Evolutionary conservation across 2,329 filamentous ascomycete species (phyloP), one percentile per base, ranked within the genome.

Genomic region (Colletotrichum siamense): DNA sequence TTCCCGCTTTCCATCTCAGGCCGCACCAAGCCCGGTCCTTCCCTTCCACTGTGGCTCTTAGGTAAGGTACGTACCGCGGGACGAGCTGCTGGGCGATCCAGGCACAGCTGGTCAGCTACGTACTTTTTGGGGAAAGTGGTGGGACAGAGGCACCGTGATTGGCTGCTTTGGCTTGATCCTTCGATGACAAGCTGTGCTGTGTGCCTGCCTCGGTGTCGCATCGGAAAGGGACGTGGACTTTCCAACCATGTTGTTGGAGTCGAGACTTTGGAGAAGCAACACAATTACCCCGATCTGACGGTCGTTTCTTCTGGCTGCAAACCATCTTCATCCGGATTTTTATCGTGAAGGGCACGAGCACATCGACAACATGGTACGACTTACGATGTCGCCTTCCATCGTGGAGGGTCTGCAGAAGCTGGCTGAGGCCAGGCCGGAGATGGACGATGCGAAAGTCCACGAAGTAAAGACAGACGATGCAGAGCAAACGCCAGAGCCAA

Each of bases 361-460:
- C 49, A 75, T 55, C 73, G 26, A 73, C 65, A 32, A 6, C 4
- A 96, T 96, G 95, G 94, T 96, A 22, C 88, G 94, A 59, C 91
- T 97, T 57, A 95, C 93, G n/a, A 94, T 95, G 88, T 96, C 94
- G 6, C 83, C 90, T 79, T 87, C 91, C 79, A 91, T 95, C 34
- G 91, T 93, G 85, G 91, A 92, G 82, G 93, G 90, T 1, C 81
- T 96, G 13, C 80, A 87, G 18, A 83, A 80, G 75, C 77, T 86
- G 16, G 83, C 83, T 34, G 76, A 81, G 52, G 49, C 22, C 77
- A 62, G 15, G 72, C 34, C 44, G 55, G 67, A 79, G 70, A 61
- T 24, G 34, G 79, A 39, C 4, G 65, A n/a, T 74, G 78, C 28
- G 76, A 80, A 69, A 61, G 6, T 18, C 22, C 15, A 32, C 8